Evolutionary conservation across 1,139 yeast species (phyloP).

Genomic region (Zygoascus sp.): DNA sequence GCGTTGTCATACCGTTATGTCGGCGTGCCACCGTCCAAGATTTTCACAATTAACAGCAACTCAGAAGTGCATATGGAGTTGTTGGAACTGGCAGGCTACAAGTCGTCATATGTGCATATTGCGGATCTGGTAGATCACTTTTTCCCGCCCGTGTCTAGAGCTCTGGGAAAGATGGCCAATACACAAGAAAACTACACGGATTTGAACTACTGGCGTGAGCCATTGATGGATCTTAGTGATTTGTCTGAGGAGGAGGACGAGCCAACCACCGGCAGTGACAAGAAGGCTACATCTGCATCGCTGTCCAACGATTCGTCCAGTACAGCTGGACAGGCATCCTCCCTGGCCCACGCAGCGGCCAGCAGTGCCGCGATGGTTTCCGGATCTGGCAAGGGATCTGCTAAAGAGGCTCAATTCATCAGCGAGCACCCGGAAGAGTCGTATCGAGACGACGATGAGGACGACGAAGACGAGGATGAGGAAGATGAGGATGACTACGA

Average conservation of each 20-base stretch:
- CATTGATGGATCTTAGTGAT: conserved; percentile 60
- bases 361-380: neutral
- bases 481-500: conserved; percentile 29
- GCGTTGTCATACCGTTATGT: conserved; percentile 93
- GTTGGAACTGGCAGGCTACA: conserved; percentile 88
- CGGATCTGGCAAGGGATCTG: neutral
- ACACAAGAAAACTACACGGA: conserved; percentile 64
- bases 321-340: neutral
- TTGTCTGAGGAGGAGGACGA: conserved; percentile 38
- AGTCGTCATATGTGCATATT: conserved; percentile 80
- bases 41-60: conserved; percentile 92
- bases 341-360: neutral
- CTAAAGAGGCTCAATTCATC: conserved; percentile 12
- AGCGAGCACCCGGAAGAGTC: conserved; percentile 22
- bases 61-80: conserved; percentile 98
- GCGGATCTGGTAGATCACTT: conserved; percentile 95
- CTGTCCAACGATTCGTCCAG: neutral
- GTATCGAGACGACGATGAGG: conserved; percentile 22
- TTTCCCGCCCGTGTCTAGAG: conserved; percentile 66
- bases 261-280: conserved; percentile 12
- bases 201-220: conserved; percentile 88
- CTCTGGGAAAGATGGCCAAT: conserved; percentile 20
- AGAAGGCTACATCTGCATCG: neutral
- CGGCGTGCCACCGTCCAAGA: conserved; percentile 88
- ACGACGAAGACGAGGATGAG: conserved; percentile 23